Evolutionary conservation across 2,329 filamentous ascomycete species (phyloP).

Genomic region (Alternaria rosae): DNA sequence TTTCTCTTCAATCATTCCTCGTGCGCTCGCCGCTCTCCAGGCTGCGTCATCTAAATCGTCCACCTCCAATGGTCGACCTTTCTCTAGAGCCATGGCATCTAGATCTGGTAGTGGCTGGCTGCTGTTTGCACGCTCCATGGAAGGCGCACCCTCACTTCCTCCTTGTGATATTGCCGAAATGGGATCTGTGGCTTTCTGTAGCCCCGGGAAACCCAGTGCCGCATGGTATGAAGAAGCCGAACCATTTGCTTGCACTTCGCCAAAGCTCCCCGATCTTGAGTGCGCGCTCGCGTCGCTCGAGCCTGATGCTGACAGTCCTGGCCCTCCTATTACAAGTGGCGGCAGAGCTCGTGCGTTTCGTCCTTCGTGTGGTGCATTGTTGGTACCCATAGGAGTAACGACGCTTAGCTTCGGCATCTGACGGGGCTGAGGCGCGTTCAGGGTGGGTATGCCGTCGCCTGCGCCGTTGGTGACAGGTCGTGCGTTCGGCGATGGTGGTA

Average conservation of each 20-base stretch:
- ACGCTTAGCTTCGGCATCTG: constrained; percentile 79
- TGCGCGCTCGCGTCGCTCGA: constrained; percentile 83
- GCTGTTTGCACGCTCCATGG: constrained; percentile 84
- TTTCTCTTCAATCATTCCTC: constrained; percentile 85
- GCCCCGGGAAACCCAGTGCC: constrained; percentile 79
- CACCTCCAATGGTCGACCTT: constrained; percentile 83
- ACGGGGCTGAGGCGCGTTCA: constrained; percentile 60
- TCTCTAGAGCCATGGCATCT: constrained; percentile 82
- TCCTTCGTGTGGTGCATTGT: constrained; percentile 74
- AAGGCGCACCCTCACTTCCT: constrained; percentile 69
- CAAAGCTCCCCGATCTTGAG: constrained; percentile 85
- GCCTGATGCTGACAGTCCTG: constrained; percentile 71
- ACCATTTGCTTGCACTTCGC: constrained; percentile 79
- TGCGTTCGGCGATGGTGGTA: constrained; percentile 83
- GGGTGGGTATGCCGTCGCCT: constrained; percentile 45
- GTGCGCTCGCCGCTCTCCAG: constrained; percentile 90
- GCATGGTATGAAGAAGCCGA: constrained; percentile 85
- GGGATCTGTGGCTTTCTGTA: constrained; percentile 75
- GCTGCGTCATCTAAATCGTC: constrained; percentile 95
- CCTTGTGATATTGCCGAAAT: constrained; percentile 87
- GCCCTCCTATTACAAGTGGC: constrained; percentile 58
- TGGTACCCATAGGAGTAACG: constrained; percentile 86
- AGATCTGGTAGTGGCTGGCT: constrained; percentile 78
- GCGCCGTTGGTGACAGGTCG: constrained; percentile 76
- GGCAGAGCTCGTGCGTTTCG: constrained; percentile 61